phyloP scores from a whole-genome alignment of 148 eudicot species.

The Pharnaceum exiguum region DNA sequence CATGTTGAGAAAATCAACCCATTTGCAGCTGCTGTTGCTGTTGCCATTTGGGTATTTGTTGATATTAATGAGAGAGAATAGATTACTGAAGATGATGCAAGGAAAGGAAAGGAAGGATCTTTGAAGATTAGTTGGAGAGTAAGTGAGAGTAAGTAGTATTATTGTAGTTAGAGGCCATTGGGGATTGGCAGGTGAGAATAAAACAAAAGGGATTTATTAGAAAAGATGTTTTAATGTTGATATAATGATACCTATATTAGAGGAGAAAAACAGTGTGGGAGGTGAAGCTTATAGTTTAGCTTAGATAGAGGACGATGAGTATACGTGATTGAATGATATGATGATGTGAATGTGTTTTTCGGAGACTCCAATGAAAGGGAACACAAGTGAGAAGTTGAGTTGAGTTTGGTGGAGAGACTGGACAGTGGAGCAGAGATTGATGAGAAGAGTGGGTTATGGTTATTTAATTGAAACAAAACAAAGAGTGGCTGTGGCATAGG shows the following conservation, averaged over 20 bases:
- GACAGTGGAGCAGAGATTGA: no score
- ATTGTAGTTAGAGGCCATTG: background rate
- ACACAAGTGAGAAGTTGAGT: no score
- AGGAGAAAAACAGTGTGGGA: no score
- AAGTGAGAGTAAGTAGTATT: background rate
- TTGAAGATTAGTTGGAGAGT: background rate
- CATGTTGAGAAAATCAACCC: background rate
- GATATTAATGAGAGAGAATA: no score
- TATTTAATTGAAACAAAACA: no score
- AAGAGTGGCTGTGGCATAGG: no score
- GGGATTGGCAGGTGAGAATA: background rate
- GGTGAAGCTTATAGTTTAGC: no score
- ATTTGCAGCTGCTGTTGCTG: constrained; percentile 9
- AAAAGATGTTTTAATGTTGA: no score
- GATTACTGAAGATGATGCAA: background rate
- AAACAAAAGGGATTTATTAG: background rate
- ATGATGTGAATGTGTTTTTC: background rate
- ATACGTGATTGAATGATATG: background rate
- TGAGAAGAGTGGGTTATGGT: no score
- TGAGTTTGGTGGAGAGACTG: constrained; percentile 12
- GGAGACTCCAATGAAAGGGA: constrained; percentile 16
- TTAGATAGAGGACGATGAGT: background rate
- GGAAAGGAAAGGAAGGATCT: background rate
- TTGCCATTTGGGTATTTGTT: no score
- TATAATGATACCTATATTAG: no score